Evolutionary conservation across 352 stramenopile species (phyloP), one percentile per base, ranked within the genome.

Genomic region (Heterotrichella gracilis): DNA sequence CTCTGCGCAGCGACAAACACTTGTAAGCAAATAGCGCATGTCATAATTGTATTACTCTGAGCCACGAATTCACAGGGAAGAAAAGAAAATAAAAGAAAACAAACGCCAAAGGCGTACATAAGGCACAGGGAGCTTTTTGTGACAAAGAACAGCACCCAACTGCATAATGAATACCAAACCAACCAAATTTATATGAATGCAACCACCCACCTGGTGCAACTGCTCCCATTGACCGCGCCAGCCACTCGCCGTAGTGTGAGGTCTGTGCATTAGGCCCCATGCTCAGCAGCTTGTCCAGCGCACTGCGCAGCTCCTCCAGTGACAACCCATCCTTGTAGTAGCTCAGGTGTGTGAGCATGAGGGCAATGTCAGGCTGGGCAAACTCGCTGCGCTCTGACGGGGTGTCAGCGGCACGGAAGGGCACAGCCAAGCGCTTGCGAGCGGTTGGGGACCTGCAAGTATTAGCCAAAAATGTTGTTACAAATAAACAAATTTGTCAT

Each of bases 351-450:
- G 84, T 91, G 0, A 90, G 76, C 2, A 77, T 71, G 40, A 93
- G 82, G 19, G 79, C 80, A 24, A 84, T 79, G 70, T 89, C 83
- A 4, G 84, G 85, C 67, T 92, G 84, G 40, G 80, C 84, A 75
- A 88, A 92, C 71, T 93, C 85, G 0, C 80, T 80, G 0, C 83
- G 75, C 23, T 86, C 78, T 0, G 80, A 78, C 2, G 83, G 84
- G 3, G 86, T 81, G 73, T 89, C 82, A 0, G 81, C 81, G 14
- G 80, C 83, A 69, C 79, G 76, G 69, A 88, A 92, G 19, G 84
- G 85, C 14, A 93, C 82, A 3, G 82, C 84, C 20, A 92, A 76
- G 20, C 76, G 74, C 71, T 88, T 90, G 69, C 41, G 22, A 3
- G 14, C 42, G 4, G 68, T 17, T 74, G 2, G 19, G 75, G 71